Percentiles rank a stretch among this genome's conserved stretches.
Conservation (phyloP, 2,329 filamentous ascomycete genomes). For the Cercospora sesami region DNA sequence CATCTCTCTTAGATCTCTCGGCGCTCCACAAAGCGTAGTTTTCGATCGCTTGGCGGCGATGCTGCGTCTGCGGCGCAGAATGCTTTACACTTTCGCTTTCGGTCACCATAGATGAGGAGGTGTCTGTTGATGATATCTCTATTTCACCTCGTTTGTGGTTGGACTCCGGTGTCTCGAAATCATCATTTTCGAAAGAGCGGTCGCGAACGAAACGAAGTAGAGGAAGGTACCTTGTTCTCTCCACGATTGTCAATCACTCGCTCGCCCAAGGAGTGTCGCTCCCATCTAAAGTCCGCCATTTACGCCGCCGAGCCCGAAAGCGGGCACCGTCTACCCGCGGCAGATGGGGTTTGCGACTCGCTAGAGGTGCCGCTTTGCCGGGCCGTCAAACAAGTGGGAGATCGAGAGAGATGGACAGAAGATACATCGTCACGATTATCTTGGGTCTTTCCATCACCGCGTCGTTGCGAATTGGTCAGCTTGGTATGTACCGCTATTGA, state of each 20-base stretch:
- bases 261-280: not conserved
- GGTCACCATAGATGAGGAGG: not conserved
- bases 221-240: not conserved
- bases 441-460: not conserved
- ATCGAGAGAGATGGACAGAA: not conserved
- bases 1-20: not conserved
- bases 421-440: not conserved
- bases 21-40: not conserved
- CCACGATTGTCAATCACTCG: not conserved
- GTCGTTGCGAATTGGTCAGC: not conserved
- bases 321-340: slow-evolving; percentile 5
- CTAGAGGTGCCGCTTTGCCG: slow-evolving; percentile 1
- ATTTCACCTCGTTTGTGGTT: not conserved
- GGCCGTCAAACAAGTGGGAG: not conserved
- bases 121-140: not conserved
- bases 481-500: too few species aligned
- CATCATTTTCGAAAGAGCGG: not conserved
- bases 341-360: not conserved
- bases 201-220: not conserved
- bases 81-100: not conserved
- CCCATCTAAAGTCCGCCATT: slow-evolving; percentile 4
- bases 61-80: not conserved
- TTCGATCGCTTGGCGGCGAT: not conserved
- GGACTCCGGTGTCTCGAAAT: not conserved
- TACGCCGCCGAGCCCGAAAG: not conserved